Conservation (phyloP, 2,329 filamentous ascomycete species). For the Ceratocystis diversiconidia region DNA sequence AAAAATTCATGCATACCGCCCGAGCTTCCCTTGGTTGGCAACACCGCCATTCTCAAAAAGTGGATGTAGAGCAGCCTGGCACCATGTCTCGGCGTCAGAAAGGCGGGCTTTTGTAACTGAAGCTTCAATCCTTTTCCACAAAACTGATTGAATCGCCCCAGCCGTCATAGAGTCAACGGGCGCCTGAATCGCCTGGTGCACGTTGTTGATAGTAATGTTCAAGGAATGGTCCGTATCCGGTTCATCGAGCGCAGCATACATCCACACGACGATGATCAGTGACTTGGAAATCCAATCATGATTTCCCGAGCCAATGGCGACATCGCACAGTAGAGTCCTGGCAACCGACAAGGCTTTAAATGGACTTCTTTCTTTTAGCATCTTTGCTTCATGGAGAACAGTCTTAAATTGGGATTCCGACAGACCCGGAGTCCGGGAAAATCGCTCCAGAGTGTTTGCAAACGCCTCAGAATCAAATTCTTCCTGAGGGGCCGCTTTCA, state of each 20-base stretch:
- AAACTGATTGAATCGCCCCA: constrained; percentile 54
- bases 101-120: constrained; percentile 39
- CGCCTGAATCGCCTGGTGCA: constrained; percentile 32
- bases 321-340: constrained; percentile 47
- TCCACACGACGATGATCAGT: constrained; percentile 53
- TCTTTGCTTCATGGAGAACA: constrained; percentile 53
- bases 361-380: constrained; percentile 42
- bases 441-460: constrained; percentile 40
- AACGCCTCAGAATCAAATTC: constrained; percentile 36
- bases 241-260: constrained; percentile 34
- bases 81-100: constrained; percentile 53
- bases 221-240: constrained; percentile 17
- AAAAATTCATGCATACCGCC: constrained; percentile 35
- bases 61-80: constrained; percentile 49
- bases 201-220: constrained; percentile 20
- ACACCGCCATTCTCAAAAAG: constrained; percentile 53
- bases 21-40: constrained; percentile 52
- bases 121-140: constrained; percentile 68
- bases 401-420: constrained; percentile 51
- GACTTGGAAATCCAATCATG: constrained; percentile 53
- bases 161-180: constrained; percentile 46
- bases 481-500: constrained; percentile 36
- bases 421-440: constrained; percentile 46
- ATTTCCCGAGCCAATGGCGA: constrained; percentile 37
- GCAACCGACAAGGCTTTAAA: constrained; percentile 38